Base-by-base conservation (phyloP, 164 flowering plant genomes). In the Vitis rupestris region DNA sequence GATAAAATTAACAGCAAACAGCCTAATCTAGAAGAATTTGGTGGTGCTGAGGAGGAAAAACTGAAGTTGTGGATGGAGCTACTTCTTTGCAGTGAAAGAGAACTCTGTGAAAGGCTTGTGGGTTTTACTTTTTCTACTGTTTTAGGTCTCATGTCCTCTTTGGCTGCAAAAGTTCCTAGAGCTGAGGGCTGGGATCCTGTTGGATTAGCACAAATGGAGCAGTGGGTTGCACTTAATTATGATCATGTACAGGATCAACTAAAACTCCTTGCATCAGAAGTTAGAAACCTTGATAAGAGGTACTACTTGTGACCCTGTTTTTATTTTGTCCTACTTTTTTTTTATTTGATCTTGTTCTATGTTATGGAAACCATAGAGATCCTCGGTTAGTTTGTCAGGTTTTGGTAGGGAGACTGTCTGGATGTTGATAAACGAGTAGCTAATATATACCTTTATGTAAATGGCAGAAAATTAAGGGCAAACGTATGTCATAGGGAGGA, bases 201-300 rank as follows among this genome's bases (percentile, higher is more conserved):
- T 81, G 99, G 99, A 63, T 66, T 88, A 68, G 80, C 83, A 14
- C 97, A 90, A 70, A 88, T 91, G 96, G 76, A 84, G 77, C 79
- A 82, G 67, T 95, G 99, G 98, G 76, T 88, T 70, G 81, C 74
- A 23, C 74, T 71, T 10, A 68, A 82, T 68, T 63, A 50, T 68
- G 79, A 78, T 27, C 54, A 23, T 65, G 68, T 81, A 13, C 75
- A 67, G 63, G 74, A 88, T 69, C 75, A 76, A 64, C 72, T 86
- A 9, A 82, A 77, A 72, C 71, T 50, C 65, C 82, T 90, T 54
- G 80, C 79, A 56, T 72, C 83, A 48, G 82, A 89, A 77, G 72
- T 83, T 68, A 70, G 70, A 79, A 64, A 65, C 52, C 76, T 74
- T 49, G 59, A 58, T 30, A 63, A 61, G 54, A 85, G 94, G 97